These are phyloP conservation scores for Eutreptiella sp. DNA, from an alignment of 208 protist species.

Conservation along the genomic window DNA sequence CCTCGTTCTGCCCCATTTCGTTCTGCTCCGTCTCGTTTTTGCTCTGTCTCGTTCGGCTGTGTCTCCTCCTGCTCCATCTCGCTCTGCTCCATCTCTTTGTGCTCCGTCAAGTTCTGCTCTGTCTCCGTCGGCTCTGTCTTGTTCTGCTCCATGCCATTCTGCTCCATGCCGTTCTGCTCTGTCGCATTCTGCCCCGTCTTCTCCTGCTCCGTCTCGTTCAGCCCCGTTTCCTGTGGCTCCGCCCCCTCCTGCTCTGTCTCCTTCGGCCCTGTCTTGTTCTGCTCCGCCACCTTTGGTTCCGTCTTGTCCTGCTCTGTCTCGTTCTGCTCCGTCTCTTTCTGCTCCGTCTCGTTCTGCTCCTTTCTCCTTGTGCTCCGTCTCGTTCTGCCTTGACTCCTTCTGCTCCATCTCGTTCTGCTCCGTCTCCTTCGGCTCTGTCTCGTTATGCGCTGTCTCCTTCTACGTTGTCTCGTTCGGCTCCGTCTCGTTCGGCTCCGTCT, in stretches of 20 bases:
- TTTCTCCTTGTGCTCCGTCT: no score
- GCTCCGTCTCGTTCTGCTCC: no score
- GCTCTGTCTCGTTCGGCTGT: not conserved
- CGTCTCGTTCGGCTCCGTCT: no score
- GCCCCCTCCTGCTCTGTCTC: not conserved
- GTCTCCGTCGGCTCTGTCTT: slow-evolving; percentile 5
- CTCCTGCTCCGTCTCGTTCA: not conserved
- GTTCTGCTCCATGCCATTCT: not conserved
- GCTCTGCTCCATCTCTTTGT: not conserved
- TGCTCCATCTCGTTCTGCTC: no score
- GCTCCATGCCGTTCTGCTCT: not conserved
- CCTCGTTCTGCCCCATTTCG: not conserved
- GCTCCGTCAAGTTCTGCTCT: not conserved
- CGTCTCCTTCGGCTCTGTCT: no score
- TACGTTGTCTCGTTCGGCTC: no score
- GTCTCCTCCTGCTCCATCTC: slow-evolving; percentile 16
- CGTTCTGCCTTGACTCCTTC: no score
- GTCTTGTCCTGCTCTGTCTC: no score
- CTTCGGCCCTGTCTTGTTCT: not conserved
- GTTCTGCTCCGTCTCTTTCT: no score
- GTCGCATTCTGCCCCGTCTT: no score
- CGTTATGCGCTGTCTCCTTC: no score
- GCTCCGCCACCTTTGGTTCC: no score
- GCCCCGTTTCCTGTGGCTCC: not conserved
- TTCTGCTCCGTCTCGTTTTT: slow-evolving; percentile 12